Conservation (phyloP, 208 protist genomes). For the Leishmania major region DNA sequence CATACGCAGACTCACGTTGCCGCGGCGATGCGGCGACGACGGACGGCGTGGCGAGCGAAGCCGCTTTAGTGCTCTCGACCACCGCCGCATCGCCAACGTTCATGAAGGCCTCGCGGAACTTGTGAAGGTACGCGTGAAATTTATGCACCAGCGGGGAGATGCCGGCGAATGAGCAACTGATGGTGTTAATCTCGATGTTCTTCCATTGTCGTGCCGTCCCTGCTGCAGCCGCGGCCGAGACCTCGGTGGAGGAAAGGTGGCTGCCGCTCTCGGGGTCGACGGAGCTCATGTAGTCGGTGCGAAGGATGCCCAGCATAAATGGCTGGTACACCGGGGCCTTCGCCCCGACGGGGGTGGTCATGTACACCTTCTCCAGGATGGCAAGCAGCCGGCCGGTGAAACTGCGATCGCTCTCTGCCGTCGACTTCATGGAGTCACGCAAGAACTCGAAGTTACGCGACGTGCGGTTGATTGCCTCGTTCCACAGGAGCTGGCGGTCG, state of each 20-base stretch:
- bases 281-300: slow-evolving; percentile 95
- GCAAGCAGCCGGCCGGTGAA: slow-evolving; percentile 89
- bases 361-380: slow-evolving; percentile 83
- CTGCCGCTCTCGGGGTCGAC: slow-evolving; percentile 15
- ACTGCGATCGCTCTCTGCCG: slow-evolving; percentile 63
- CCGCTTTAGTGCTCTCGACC: not conserved
- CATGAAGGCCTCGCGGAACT: slow-evolving; percentile 33
- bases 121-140: slow-evolving; percentile 84
- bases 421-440: slow-evolving; percentile 49
- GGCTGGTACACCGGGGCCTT: slow-evolving; percentile 56
- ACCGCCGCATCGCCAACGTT: not conserved
- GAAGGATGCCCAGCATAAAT: slow-evolving; percentile 92
- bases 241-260: not conserved
- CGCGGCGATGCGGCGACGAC: not conserved
- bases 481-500: slow-evolving; percentile 70
- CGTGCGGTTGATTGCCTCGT: slow-evolving; percentile 80
- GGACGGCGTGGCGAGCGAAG: not conserved
- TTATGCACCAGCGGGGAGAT: slow-evolving; percentile 78
- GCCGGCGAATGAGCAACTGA: slow-evolving; percentile 93
- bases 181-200: slow-evolving; percentile 98
- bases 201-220: slow-evolving; percentile 60
- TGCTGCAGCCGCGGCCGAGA: not conserved
- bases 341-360: slow-evolving; percentile 33
- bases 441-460: slow-evolving; percentile 76
- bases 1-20: slow-evolving; percentile 5